A percentile compares a stretch with the other conserved stretches of the same genome.
phyloP scores from a whole-genome alignment of 2,329 filamentous ascomycete species.

The Ophiostoma perfectum region DNA sequence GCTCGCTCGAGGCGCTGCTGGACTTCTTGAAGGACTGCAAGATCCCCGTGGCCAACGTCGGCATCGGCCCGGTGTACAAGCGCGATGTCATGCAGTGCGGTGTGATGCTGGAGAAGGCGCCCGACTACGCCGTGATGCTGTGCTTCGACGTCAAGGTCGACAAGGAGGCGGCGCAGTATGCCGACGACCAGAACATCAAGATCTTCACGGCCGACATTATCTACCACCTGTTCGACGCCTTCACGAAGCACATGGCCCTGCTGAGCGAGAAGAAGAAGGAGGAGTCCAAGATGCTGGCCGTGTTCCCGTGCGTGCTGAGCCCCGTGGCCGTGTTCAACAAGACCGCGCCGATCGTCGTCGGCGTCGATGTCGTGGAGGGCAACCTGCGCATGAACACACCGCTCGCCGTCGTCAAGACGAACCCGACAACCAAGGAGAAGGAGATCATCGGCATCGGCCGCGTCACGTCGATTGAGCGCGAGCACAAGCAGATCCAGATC shows the following conservation, averaged over 20 bases:
- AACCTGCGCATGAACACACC: slow-evolving; percentile 82
- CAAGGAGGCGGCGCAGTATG: slow-evolving; percentile 87
- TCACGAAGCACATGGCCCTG: slow-evolving; percentile 89
- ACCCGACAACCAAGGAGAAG: slow-evolving; percentile 71
- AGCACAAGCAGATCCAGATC: slow-evolving; percentile 87
- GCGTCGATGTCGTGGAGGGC: slow-evolving; percentile 92
- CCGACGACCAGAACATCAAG: slow-evolving; percentile 91
- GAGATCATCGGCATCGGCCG: slow-evolving; percentile 80
- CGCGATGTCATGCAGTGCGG: slow-evolving; percentile 94
- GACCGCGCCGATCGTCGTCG: slow-evolving; percentile 88
- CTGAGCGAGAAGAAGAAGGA: slow-evolving; percentile 90
- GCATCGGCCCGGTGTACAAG: slow-evolving; percentile 96
- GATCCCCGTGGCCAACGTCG: slow-evolving; percentile 95
- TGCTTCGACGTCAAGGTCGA: slow-evolving; percentile 99
- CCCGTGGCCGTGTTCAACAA: slow-evolving; percentile 98
- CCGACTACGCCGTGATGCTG: slow-evolving; percentile 97
- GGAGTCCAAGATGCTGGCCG: slow-evolving; percentile 87
- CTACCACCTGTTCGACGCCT: slow-evolving; percentile 95
- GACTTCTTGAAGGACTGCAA: slow-evolving; percentile 95
- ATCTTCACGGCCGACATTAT: slow-evolving; percentile 99
- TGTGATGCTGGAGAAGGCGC: slow-evolving; percentile 92
- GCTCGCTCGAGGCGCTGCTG: slow-evolving; percentile 89
- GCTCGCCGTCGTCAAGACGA: slow-evolving; percentile 78
- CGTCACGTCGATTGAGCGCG: slow-evolving; percentile 96
- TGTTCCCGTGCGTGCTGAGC: slow-evolving; percentile 88